Percentiles rank a stretch among this genome's conserved stretches.
These are phyloP conservation scores for Cladobotryum mycophilum DNA, from an alignment of 2,329 filamentous ascomycete species.

Conservation along the genomic window DNA sequence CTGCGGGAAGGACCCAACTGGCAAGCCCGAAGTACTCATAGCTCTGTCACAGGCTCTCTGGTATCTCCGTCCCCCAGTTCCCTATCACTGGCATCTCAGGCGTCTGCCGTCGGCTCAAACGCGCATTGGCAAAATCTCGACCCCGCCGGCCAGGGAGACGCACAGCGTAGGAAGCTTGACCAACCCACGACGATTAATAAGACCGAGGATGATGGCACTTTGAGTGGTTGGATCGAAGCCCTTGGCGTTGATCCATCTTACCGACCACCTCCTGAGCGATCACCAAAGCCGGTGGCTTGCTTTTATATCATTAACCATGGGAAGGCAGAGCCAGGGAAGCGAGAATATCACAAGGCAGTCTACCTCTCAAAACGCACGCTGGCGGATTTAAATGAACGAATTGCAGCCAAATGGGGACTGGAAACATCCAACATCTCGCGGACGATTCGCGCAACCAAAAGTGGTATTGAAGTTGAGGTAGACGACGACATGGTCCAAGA, in stretches of 20 bases:
- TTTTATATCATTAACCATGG: constrained; percentile 68
- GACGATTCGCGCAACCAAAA: constrained; percentile 64
- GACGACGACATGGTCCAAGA: constrained; percentile 85
- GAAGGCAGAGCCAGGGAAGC: constrained; percentile 41
- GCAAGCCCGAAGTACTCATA: constrained; percentile 47
- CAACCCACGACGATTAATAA: constrained; percentile 47
- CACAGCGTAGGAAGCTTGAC: constrained; percentile 41
- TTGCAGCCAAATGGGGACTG: constrained; percentile 75
- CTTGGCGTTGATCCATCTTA: constrained; percentile 85
- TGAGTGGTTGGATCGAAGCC: constrained; percentile 84
- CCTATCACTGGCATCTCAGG: constrained; percentile 54
- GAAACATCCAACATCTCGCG: constrained; percentile 66
- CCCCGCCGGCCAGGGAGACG: constrained; percentile 44
- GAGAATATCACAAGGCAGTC: constrained; percentile 72
- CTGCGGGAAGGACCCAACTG: constrained; percentile 43
- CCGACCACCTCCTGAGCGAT: constrained; percentile 66
- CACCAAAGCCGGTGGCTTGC: constrained; percentile 72
- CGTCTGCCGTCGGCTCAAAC: constrained; percentile 35
- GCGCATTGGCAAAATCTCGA: constrained; percentile 54
- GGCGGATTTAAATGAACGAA: constrained; percentile 63
- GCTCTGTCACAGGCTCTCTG: constrained; percentile 55
- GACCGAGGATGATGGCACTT: constrained; percentile 55
- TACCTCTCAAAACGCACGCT: constrained; percentile 76
- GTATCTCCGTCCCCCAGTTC: constrained; percentile 63
- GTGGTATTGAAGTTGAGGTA: constrained; percentile 75